Evolutionary conservation across 306 rosid genomes (phyloP).

Genomic region (Quercus bicolor): DNA sequence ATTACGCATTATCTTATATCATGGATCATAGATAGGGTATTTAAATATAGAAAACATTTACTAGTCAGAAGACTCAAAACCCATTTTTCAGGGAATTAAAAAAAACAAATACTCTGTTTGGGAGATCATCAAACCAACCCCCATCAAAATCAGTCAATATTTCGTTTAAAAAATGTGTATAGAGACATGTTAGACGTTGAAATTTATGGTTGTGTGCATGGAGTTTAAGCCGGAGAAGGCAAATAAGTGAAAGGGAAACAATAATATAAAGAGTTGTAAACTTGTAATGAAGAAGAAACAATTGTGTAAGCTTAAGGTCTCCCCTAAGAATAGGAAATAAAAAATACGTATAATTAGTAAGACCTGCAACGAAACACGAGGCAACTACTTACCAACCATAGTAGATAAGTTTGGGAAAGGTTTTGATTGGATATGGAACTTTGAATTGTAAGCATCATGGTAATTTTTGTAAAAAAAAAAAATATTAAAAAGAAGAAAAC

Average conservation of each 20-base stretch:
- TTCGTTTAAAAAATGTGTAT: neutral
- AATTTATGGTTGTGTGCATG: neutral
- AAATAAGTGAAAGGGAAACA: neutral
- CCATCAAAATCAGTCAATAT: neutral
- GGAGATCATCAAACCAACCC: neutral
- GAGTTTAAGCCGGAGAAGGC: neutral
- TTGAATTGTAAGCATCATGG: neutral
- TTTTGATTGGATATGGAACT: constrained; percentile 6
- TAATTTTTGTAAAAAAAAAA: neutral
- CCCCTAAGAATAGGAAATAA: neutral
- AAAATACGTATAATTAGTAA: neutral
- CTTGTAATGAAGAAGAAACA: neutral
- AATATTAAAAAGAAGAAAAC: neutral
- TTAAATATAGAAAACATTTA: neutral
- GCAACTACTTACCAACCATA: constrained; percentile 21
- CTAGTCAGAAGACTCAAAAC: neutral
- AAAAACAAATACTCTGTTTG: neutral
- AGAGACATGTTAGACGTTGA: neutral
- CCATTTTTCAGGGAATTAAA: neutral
- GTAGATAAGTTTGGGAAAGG: neutral
- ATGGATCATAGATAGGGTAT: neutral
- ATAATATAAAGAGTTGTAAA: neutral
- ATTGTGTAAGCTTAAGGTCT: neutral
- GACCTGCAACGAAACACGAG: constrained; percentile 13
- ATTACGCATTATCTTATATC: neutral